Conservation (phyloP, 345 rosid species). For the Erucastrum elatum region DNA sequence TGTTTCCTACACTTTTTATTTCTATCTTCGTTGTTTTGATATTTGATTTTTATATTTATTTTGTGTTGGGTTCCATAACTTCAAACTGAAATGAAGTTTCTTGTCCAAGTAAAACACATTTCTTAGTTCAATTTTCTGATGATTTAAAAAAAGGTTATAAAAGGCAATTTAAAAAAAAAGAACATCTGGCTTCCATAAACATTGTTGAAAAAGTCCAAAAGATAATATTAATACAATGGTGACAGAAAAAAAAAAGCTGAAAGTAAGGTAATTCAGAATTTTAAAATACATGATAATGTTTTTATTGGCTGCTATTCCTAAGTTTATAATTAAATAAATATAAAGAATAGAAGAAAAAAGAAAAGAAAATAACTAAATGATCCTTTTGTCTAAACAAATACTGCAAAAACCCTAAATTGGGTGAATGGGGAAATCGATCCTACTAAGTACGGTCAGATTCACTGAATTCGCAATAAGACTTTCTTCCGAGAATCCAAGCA, state of each 20-base stretch:
- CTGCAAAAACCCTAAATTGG: conserved; percentile 5
- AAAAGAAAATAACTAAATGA: not conserved
- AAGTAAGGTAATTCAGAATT: not conserved
- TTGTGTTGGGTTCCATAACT: not conserved
- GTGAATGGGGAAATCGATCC: conserved; percentile 62
- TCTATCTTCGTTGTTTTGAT: not conserved
- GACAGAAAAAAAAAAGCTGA: not conserved
- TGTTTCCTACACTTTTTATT: not conserved
- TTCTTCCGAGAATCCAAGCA: conserved; percentile 47
- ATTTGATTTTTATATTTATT: not conserved
- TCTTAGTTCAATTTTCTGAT: too few species aligned
- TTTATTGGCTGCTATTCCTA: not conserved
- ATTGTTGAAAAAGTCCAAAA: not conserved
- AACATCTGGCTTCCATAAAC: not conserved
- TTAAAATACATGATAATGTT: not conserved
- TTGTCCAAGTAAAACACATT: not conserved
- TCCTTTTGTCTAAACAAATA: not conserved
- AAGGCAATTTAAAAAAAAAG: not conserved
- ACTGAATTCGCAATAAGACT: conserved; percentile 48
- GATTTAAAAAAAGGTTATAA: too few species aligned
- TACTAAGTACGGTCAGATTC: conserved; percentile 45
- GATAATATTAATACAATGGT: not conserved
- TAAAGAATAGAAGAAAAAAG: not conserved
- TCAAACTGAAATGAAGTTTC: not conserved
- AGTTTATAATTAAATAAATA: not conserved